phyloP scores from a whole-genome alignment of 2,329 filamentous ascomycete genomes.

The Fusarium avenaceum region DNA sequence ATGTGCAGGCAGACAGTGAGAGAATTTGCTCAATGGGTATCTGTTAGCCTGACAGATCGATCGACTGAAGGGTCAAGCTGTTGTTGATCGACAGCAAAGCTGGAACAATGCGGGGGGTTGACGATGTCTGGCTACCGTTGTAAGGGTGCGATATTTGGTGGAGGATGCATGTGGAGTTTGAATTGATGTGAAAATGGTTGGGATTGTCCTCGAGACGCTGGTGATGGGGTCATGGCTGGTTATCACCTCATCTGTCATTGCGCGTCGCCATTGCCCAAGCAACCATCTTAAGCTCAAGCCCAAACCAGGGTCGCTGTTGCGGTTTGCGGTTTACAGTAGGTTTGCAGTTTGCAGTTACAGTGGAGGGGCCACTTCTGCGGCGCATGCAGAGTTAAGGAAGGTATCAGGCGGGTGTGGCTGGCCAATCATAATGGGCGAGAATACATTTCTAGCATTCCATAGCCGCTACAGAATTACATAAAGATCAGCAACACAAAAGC shows the following conservation, averaged over 20 bases:
- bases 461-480: conserved; percentile 9
- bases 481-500: neutral
- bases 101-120: conserved; percentile 32
- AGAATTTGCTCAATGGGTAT: conserved; percentile 1
- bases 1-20: neutral
- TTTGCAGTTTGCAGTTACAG: conserved; percentile 12
- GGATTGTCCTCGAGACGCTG: conserved; percentile 11
- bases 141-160: conserved; percentile 35
- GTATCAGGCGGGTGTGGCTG: neutral
- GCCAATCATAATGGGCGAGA: conserved; percentile 25
- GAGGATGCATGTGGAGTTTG: conserved; percentile 43
- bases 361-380: conserved; percentile 24
- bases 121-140: conserved; percentile 33
- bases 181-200: conserved; percentile 2
- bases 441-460: conserved; percentile 7
- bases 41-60: neutral
- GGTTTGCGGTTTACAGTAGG: neutral
- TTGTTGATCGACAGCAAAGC: conserved; percentile 31
- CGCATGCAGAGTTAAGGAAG: neutral
- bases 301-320: conserved; percentile 6
- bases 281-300: conserved; percentile 33
- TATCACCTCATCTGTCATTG: conserved; percentile 18
- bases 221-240: conserved; percentile 33
- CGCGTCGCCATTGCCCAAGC: conserved; percentile 50
- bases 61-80: conserved; percentile 3